Base-by-base conservation (phyloP, 495 filamentous ascomycete species). In the Penicillium pancosmium region DNA sequence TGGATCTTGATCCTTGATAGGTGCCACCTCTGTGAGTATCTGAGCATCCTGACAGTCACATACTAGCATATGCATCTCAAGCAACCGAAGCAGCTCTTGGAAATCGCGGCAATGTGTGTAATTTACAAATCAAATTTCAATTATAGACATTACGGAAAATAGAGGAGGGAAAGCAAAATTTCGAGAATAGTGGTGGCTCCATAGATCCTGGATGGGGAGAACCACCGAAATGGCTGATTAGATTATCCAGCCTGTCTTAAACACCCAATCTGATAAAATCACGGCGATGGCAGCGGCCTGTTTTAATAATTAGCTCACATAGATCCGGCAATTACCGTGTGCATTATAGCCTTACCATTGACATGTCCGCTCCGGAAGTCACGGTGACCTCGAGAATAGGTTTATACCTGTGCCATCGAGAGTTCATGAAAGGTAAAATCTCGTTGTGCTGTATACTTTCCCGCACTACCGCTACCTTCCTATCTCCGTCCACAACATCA, bases 401-500 rank as follows among this genome's bases (percentile, higher is more conserved):
- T 15, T 50, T 13, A 50, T 31, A 3, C 25, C 13, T 35, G 25
- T 11, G 21, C 23, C 11, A 33, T 33, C 25, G 15, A 5, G 25
- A n/a, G 23, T 31, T 50, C 25, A 50, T 50, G 5, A 50, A 33
- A 0, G 25, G 48, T 8, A 31, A 34, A 50, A 11, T 50, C 25
- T 33, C 18, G 48, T 50, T 50, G 13, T 34, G 48, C 13, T 50
- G 23, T 33, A 12, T 33, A 50, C 48, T 50, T n/a, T 50, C 25
- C 9, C 23, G 5, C 16, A 50, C 48, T n/a, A 15, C 9, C 9
- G 23, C 48, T 10, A 50, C 25, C 16, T 31, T 50, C 25, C 25
- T 5, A 50, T 50, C 48, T 13, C 48, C 48, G 27, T 50, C 48
- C 48, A 50, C 48, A 27, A 50, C 12, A 50, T 50, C 48, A 50